Evolutionary conservation across 306 rosid species (phyloP).

Genomic region (Alnus rubra): DNA sequence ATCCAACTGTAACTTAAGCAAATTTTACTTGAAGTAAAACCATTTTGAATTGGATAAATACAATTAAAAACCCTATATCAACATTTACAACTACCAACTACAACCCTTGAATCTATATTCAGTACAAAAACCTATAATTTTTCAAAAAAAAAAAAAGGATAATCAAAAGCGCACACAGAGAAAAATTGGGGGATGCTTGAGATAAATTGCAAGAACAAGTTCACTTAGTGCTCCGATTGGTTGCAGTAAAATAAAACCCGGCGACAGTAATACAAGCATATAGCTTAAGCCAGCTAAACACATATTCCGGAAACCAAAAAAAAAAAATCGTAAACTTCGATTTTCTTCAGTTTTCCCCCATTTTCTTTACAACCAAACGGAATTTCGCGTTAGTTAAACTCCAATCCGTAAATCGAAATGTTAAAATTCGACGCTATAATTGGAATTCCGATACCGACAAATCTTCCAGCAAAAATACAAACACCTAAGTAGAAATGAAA

Average conservation of each 20-base stretch:
- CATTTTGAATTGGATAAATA: not conserved
- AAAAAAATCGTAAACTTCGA: not conserved
- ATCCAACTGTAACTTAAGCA: not conserved
- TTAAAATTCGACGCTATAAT: not conserved
- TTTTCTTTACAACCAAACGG: slow-evolving; percentile 2
- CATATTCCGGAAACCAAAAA: not conserved
- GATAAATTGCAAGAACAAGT: not conserved
- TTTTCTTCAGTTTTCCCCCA: not conserved
- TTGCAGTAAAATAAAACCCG: not conserved
- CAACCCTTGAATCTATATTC: not conserved
- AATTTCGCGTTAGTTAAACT: not conserved
- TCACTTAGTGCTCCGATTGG: not conserved
- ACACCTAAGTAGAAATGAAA: slow-evolving; percentile 1
- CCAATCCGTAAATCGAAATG: not conserved
- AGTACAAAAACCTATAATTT: too few relatives aligned
- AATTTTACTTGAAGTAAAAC: not conserved
- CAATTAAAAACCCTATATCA: slow-evolving; percentile 1
- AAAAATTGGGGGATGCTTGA: not conserved
- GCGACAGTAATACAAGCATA: not conserved
- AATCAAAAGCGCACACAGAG: not conserved
- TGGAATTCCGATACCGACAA: not conserved
- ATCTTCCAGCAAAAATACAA: not conserved
- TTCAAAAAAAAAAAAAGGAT: not conserved
- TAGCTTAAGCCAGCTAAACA: not conserved
- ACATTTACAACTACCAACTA: not conserved